Evolutionary conservation across 257 asterid species (phyloP).

Genomic region (Paulownia fortunei): DNA sequence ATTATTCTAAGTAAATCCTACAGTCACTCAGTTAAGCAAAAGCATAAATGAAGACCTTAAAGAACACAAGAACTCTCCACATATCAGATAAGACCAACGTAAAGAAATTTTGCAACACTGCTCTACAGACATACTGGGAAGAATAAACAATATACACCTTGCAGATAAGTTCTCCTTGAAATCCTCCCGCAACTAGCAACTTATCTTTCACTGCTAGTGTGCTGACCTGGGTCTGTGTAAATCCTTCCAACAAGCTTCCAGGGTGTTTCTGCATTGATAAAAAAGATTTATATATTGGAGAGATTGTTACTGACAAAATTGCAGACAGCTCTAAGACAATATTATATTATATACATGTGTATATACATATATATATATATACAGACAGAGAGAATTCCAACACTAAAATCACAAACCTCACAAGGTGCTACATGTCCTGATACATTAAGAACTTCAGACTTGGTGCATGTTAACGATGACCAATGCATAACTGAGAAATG

Average conservation of each 20-base stretch:
- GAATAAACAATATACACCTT: conserved; percentile 49
- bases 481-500: conserved; percentile 85
- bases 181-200: conserved; percentile 94
- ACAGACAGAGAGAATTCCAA: background rate
- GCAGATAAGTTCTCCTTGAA: conserved; percentile 97
- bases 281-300: background rate
- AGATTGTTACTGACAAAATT: background rate
- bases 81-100: conserved; percentile 7
- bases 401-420: conserved; percentile 59
- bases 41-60: conserved; percentile 2
- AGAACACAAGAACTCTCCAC: background rate
- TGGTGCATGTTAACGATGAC: conserved; percentile 71
- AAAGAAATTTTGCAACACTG: background rate
- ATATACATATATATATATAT: background rate
- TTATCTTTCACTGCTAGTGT: conserved; percentile 90
- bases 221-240: conserved; percentile 93
- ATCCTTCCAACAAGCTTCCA: conserved; percentile 91
- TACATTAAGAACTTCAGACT: conserved; percentile 80
- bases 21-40: conserved; percentile 9
- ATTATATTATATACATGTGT: background rate
- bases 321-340: background rate
- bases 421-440: conserved; percentile 86
- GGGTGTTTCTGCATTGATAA: conserved; percentile 76
- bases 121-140: background rate
- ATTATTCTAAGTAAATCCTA: background rate